Evolutionary conservation across 23 red algal species (phyloP).

Genomic region (Chondrus crispus): DNA sequence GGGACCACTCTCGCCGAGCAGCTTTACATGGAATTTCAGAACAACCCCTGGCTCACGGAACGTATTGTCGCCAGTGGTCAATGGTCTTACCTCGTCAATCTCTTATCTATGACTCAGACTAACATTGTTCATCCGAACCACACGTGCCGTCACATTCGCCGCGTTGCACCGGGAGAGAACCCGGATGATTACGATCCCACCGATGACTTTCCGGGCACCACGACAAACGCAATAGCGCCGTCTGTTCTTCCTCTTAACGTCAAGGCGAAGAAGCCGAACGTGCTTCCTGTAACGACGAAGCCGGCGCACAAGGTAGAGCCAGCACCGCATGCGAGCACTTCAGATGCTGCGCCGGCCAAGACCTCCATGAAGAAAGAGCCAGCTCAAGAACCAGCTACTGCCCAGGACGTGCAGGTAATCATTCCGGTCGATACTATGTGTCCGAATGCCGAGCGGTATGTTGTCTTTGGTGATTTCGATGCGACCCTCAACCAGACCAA

Average conservation of each 20-base stretch:
- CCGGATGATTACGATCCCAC: no score
- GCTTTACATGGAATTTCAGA: slow-evolving; percentile 45
- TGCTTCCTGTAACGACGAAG: background rate
- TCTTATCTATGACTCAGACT: slow-evolving; percentile 61
- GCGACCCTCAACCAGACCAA: slow-evolving; percentile 37
- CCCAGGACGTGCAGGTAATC: background rate
- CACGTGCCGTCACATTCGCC: slow-evolving; percentile 52
- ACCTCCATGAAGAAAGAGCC: background rate
- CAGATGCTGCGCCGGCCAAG: background rate
- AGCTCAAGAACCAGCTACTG: no score
- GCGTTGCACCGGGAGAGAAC: background rate
- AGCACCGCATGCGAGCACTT: background rate
- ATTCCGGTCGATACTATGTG: background rate
- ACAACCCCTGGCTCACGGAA: slow-evolving; percentile 43
- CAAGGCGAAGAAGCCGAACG: background rate
- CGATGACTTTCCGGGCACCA: no score
- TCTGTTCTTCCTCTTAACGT: background rate
- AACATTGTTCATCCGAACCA: slow-evolving; percentile 56
- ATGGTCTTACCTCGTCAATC: slow-evolving; percentile 58
- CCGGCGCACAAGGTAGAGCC: background rate
- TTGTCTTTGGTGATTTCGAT: slow-evolving; percentile 32
- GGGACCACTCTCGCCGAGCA: slow-evolving; percentile 48
- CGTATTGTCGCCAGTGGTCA: slow-evolving; percentile 51
- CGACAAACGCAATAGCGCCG: background rate
- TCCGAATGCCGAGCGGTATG: background rate